These are phyloP conservation scores for Thelonectria olida DNA, from an alignment of 2,329 filamentous ascomycete species.

Conservation along the genomic window DNA sequence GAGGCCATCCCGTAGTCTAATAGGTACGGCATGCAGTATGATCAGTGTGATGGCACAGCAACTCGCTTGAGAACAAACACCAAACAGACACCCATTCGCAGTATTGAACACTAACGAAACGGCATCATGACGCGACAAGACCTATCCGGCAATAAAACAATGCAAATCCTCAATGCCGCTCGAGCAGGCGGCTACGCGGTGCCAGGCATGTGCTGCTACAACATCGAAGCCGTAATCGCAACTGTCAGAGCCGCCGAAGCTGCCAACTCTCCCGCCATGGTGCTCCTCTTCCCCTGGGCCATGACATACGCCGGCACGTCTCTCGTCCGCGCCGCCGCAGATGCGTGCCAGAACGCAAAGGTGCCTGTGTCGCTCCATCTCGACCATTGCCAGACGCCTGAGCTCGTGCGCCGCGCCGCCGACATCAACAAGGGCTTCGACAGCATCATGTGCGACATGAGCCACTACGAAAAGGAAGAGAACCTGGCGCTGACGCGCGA, in stretches of 20 bases:
- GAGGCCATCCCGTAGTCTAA: not conserved
- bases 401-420: slow-evolving; percentile 66
- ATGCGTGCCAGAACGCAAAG: slow-evolving; percentile 60
- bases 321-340: slow-evolving; percentile 63
- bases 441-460: slow-evolving; percentile 82
- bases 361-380: slow-evolving; percentile 72
- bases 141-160: slow-evolving; percentile 19
- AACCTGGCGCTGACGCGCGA: slow-evolving; percentile 71
- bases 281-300: slow-evolving; percentile 79
- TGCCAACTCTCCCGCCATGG: slow-evolving; percentile 70
- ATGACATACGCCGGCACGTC: slow-evolving; percentile 67
- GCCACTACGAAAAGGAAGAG: slow-evolving; percentile 74
- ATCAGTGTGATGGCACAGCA: not conserved
- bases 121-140: slow-evolving; percentile 7
- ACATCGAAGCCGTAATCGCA: slow-evolving; percentile 75
- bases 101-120: not conserved
- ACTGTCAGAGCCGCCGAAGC: slow-evolving; percentile 73
- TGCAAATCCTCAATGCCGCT: slow-evolving; percentile 28
- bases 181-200: slow-evolving; percentile 58
- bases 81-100: not conserved
- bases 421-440: slow-evolving; percentile 60
- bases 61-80: not conserved
- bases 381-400: slow-evolving; percentile 71
- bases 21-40: not conserved
- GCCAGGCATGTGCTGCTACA: slow-evolving; percentile 66